phyloP scores from a whole-genome alignment of 306 rosid species.

The Mimosa bimucronata region DNA sequence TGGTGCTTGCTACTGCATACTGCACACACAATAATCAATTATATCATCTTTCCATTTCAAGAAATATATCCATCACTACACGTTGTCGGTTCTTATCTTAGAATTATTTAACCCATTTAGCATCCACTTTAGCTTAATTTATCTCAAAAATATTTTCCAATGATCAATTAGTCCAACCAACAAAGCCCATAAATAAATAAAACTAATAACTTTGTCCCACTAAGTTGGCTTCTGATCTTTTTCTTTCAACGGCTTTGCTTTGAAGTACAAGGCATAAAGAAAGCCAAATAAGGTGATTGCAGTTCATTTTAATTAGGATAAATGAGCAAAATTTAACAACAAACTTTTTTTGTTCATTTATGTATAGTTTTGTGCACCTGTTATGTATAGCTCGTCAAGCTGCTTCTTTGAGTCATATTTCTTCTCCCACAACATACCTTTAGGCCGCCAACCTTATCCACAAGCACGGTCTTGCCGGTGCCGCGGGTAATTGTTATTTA shows the following conservation, averaged over 20 bases:
- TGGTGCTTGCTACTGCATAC: slow-evolving; percentile 13
- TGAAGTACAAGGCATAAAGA: background rate
- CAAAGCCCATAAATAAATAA: background rate
- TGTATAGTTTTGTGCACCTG: no score
- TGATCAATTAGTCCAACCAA: background rate
- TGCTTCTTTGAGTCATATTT: slow-evolving; percentile 56
- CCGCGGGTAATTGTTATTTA: slow-evolving; percentile 51
- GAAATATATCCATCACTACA: background rate
- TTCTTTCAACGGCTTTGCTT: background rate
- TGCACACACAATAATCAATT: background rate
- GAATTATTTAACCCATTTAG: background rate
- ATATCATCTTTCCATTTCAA: background rate
- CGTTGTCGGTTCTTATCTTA: background rate
- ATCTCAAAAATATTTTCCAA: no score
- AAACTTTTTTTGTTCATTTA: no score
- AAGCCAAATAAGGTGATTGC: background rate
- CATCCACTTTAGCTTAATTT: no score
- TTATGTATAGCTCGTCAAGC: slow-evolving; percentile 79
- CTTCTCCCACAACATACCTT: slow-evolving; percentile 50
- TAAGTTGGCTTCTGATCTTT: slow-evolving; percentile 33
- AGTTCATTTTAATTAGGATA: no score
- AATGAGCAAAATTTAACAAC: no score
- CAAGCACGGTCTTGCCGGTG: slow-evolving; percentile 75
- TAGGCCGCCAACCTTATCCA: slow-evolving; percentile 57
- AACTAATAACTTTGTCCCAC: slow-evolving; percentile 29